Base-by-base conservation (phyloP, 2,329 filamentous ascomycete genomes). In the Clonostachys rhizophaga region DNA sequence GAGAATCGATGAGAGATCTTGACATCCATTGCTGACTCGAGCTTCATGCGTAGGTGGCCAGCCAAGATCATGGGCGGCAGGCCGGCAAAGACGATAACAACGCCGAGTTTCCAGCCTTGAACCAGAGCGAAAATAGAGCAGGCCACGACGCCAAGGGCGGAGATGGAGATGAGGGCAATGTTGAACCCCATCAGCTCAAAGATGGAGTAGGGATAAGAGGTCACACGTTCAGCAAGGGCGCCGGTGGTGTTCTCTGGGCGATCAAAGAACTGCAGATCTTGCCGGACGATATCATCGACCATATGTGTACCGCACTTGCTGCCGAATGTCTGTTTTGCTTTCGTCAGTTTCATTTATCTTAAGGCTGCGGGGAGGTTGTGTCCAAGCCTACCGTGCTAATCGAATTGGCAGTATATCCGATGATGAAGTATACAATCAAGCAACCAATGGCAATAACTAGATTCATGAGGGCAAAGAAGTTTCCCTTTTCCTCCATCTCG, bases 251-350 rank as follows among this genome's bases (percentile, higher is more conserved):
- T 95, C 63, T 92, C 86, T 52, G 95, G 89, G 42, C 76, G 78
- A 64, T 97, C 92, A 56, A 96, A 99, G 65, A 91, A 97, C 30
- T 83, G 74, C 49, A 97, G 91, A 52, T 97, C 94, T 66, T 97
- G 92, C 53, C 91, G 87, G 45, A 97, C 80, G 72, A 97, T 90
- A 20, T 85, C 78, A 34, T 91, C 79, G 73, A 99, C 96, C 7
- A 91, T 87, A 47, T 75, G 76, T 64, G 92, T 84, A 56, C 94
- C 83, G 2, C 92, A 89, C 17, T 90, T 84, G 61, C 89, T 88
- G 47, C 96, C 80, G 20, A 30, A 30, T 30, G 24, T 30, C 24
- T 30, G 9, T 10, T 24, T 30, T 3, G 3, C 9, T 30, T 30
- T 30, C 9, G 24, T 30, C 24, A 30, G 24, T 30, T 30, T 30